These are phyloP conservation scores for Gossypium arboreum DNA, from an alignment of 345 rosid genomes.

Conservation along the genomic window DNA sequence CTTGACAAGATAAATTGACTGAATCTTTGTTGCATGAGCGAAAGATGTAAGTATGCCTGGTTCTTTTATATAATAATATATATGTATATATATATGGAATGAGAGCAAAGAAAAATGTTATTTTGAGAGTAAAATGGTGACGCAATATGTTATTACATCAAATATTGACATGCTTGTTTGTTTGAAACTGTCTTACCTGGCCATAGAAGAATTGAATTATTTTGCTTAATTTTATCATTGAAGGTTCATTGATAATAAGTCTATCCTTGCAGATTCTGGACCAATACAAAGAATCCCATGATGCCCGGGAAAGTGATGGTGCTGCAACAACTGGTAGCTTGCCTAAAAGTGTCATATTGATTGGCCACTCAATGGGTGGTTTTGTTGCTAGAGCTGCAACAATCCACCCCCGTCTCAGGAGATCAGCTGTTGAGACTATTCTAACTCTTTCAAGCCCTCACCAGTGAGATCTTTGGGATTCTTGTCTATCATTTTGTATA, in stretches of 20 bases:
- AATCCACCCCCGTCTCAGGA: slow-evolving; percentile 74
- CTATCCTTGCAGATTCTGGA: slow-evolving; percentile 69
- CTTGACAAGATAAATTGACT: not conserved
- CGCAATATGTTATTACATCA: not conserved
- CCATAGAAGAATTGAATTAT: not conserved
- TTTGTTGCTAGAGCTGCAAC: slow-evolving; percentile 98
- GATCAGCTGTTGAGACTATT: slow-evolving; percentile 76
- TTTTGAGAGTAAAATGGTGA: not conserved
- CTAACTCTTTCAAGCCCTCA: slow-evolving; percentile 94
- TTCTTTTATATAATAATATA: not conserved
- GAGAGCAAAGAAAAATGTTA: not conserved
- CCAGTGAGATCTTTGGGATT: slow-evolving; percentile 55
- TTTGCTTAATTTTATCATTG: slow-evolving; percentile 2
- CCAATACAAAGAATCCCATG: slow-evolving; percentile 73
- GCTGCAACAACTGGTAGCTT: slow-evolving; percentile 57
- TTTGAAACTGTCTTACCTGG: not conserved
- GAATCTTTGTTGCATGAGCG: not conserved
- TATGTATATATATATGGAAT: not conserved
- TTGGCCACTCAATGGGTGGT: slow-evolving; percentile 99
- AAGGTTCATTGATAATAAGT: not conserved
- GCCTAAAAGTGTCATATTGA: slow-evolving; percentile 85
- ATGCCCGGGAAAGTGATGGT: slow-evolving; percentile 67
- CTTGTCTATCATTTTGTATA: slow-evolving; percentile 19
- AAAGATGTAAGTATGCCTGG: not conserved
- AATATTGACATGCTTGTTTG: not conserved